Conservation (phyloP, 2,329 filamentous ascomycete species). For the Aspergillus sp. region DNA sequence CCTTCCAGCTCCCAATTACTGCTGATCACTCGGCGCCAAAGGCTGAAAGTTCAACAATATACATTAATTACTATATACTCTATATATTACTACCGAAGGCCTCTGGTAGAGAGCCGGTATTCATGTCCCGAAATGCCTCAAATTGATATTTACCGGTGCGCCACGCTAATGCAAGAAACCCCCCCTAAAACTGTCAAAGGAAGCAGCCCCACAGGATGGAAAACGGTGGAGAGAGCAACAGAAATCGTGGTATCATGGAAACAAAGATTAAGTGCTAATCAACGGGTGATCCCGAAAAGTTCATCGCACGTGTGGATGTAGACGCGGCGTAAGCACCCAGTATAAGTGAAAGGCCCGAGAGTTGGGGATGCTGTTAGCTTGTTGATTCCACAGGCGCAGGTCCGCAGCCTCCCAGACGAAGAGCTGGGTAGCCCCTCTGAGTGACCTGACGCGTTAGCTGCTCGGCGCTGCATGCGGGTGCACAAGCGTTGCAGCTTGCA, state of each 20-base stretch:
- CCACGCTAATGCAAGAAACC: slow-evolving; percentile 13
- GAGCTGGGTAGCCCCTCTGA: not conserved
- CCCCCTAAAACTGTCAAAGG: not conserved
- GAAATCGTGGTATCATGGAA: not conserved
- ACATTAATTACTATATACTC: not conserved
- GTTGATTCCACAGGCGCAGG: not conserved
- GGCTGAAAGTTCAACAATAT: not conserved
- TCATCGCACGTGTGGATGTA: not conserved
- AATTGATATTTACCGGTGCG: not conserved
- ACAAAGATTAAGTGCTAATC: not conserved
- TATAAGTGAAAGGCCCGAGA: not conserved
- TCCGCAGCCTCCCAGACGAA: not conserved
- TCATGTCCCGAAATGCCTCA: not conserved
- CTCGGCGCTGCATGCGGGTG: not conserved
- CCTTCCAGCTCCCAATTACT: too few species aligned
- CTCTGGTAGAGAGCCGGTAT: not conserved
- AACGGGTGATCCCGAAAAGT: not conserved
- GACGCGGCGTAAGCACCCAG: not conserved
- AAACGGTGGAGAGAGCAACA: not conserved
- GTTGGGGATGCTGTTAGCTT: not conserved
- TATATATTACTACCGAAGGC: not conserved
- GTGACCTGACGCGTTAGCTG: not conserved
- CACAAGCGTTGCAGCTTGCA: not conserved
- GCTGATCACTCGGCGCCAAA: too few species aligned
- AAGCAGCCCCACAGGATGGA: not conserved